Conservation (phyloP, 331 rosid genomes). For the Prunus yedoensis region DNA sequence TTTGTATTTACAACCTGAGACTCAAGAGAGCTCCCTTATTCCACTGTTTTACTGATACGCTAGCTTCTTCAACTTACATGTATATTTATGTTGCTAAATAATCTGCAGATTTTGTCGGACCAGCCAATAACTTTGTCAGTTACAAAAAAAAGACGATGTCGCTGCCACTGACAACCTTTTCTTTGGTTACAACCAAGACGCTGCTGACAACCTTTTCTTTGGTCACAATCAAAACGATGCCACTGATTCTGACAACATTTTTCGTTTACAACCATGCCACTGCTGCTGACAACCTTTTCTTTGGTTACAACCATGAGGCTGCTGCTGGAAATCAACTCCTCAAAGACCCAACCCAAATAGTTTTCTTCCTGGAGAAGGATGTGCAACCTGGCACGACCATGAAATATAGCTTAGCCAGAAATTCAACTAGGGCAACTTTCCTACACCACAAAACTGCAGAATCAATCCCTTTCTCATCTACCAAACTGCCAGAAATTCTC, state of each 20-base stretch:
- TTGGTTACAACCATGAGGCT: background rate
- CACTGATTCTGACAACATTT: no score
- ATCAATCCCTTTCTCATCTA: conserved; percentile 60
- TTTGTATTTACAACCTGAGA: conserved; percentile 15
- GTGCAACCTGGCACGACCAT: conserved; percentile 37
- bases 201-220: background rate
- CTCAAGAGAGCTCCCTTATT: background rate
- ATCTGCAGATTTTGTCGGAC: no score
- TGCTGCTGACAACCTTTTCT: background rate
- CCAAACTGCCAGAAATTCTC: conserved; percentile 38
- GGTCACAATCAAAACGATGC: background rate
- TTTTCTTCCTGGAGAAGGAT: conserved; percentile 68
- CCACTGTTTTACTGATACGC: background rate
- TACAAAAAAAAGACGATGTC: background rate
- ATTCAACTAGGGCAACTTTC: conserved; percentile 33
- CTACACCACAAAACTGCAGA: conserved; percentile 45
- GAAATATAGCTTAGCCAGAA: conserved; percentile 43
- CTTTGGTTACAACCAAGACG: background rate
- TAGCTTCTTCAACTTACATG: no score
- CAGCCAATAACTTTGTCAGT: no score
- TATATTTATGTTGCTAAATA: no score
- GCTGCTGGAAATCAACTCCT: background rate
- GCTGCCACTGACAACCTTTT: background rate
- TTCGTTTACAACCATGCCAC: no score
- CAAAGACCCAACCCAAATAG: conserved; percentile 9